Evolutionary conservation across 495 filamentous ascomycete species (phyloP), one percentile per base, ranked within the genome.

Genomic region (Penicillium subrubescens): DNA sequence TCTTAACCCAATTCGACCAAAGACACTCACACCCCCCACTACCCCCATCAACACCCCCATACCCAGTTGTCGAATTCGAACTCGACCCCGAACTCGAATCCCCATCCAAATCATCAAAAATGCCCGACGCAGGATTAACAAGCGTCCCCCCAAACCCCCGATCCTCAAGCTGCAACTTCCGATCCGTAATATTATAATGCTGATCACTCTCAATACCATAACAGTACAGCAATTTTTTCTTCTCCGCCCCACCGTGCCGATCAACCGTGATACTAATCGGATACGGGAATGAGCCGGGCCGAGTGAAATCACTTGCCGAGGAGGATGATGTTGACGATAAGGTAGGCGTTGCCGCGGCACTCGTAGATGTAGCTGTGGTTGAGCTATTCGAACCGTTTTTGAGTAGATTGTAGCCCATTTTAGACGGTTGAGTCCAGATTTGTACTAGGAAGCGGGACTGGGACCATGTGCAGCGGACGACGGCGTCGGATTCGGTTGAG

Each of bases 401-500:
- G 0, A 90, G 73, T 19, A 80, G 73, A 7, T 79, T 71, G 37
- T 77, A 77, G 51, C 78, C 81, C 12, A 77, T 76, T 5, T 84
- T 81, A 0, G 58, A 59, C 0, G 71, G 69, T 25, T 70, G 70
- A 7, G 94, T 99, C 93, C 93, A 99, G 59, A 97, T 96, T 70
- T 93, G 88, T 6, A 98, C 91, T 10, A 92, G 86, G 76, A 96
- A 92, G 11, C 94, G 87, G 3, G 93, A 96, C 66, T 93, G 84
- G 1, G 89, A 79, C 87, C 90, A 97, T 17, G 91, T 95, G 63
- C 94, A 91, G 21, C 90, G 77, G 17, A 85, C 84, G 5, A 79
- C 80, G n/a, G 92, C 90, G 39, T 88, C 80, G 0, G 74, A 69
- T 61, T 86, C 75, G 19, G 78, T 75, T 3, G 86, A 80, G 0